Evolutionary conservation across 2,329 filamentous ascomycete species (phyloP), one percentile per base, ranked within the genome.

Genomic region (Fusarium subtropicale): DNA sequence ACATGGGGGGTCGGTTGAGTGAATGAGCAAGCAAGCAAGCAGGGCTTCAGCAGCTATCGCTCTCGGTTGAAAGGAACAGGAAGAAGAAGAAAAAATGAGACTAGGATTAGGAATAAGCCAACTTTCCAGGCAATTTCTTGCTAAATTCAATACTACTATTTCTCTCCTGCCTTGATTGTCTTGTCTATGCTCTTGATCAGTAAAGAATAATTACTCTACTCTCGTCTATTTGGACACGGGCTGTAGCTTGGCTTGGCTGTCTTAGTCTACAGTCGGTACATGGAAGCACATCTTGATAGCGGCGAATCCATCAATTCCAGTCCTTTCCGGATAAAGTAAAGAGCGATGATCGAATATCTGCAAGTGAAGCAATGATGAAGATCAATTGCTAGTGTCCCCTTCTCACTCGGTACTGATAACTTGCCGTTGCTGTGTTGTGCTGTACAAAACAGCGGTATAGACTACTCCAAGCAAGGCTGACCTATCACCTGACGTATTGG

Each of bases 41-140:
- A 47, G 31, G 30, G 44, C 39, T 54, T 66, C 68, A 69, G 65
- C 68, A 69, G 62, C 18, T 31, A 57, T 66, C 72, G 72, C 59
- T 66, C 72, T 66, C 72, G 72, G 72, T 60, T 68, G 70, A 74
- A 74, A 58, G 70, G 72, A 73, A 66, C 50, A 28, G 45, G 64
- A 62, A 57, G 42, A 74, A 56, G 68, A 73, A 56, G 64, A 64
- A 26, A 34, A 30, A 28, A 42, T 15, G 34, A 58, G 69, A 74
- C 72, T 61, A 69, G 60, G 69, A 74, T 74, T 68, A 71, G 72
- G 69, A 55, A 52, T 52, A 51, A 69, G 58, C 63, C 57, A 72
- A 56, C 45, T 46, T 57, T 46, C 56, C 36, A 64, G 53, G 38
- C 59, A 60, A 47, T 54, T 54, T 45, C 24, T 42, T 30, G 12